Conservation (phyloP, 2,329 filamentous ascomycete species). For the Didymella pinodella region DNA sequence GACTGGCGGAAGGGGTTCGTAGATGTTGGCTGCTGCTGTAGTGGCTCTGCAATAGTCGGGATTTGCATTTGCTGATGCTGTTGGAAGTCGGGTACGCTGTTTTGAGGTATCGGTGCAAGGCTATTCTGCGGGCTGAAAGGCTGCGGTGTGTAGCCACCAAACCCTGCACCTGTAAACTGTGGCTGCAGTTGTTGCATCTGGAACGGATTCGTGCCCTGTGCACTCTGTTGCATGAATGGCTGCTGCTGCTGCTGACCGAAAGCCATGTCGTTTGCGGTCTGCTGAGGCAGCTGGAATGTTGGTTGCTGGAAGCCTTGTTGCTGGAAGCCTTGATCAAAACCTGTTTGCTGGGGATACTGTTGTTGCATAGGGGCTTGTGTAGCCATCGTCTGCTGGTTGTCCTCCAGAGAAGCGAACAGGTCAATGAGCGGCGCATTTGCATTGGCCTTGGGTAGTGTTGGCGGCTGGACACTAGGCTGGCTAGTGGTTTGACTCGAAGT, state of each 20-base stretch:
- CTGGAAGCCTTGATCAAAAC: constrained; percentile 32
- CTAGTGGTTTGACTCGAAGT: constrained; percentile 37
- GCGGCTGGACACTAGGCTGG: constrained; percentile 35
- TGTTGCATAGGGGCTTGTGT: constrained; percentile 46
- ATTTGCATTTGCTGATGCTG: constrained; percentile 42
- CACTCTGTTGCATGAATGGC: constrained; percentile 63
- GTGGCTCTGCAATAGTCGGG: constrained; percentile 50
- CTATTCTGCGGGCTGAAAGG: constrained; percentile 58
- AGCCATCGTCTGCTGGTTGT: constrained; percentile 49
- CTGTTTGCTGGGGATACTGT: constrained; percentile 45
- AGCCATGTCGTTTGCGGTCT: constrained; percentile 40
- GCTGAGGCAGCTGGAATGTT: constrained; percentile 52
- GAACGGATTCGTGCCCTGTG: constrained; percentile 89
- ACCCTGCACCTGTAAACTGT: constrained; percentile 77
- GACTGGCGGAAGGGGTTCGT: constrained; percentile 97
- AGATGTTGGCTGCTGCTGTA: constrained; percentile 62
- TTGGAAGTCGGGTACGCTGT: constrained; percentile 56
- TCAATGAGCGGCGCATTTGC: constrained; percentile 45
- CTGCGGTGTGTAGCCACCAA: constrained; percentile 79
- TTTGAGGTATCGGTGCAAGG: constrained; percentile 60
- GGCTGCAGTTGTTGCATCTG: constrained; percentile 72
- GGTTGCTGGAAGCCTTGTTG: constrained; percentile 31
- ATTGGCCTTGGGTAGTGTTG: constrained; percentile 28
- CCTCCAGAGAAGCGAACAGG: constrained; percentile 44
- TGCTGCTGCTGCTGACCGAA: constrained; percentile 45